Conservation (phyloP, 2,329 filamentous ascomycete genomes). For the Colletotrichum lindemuthianum region DNA sequence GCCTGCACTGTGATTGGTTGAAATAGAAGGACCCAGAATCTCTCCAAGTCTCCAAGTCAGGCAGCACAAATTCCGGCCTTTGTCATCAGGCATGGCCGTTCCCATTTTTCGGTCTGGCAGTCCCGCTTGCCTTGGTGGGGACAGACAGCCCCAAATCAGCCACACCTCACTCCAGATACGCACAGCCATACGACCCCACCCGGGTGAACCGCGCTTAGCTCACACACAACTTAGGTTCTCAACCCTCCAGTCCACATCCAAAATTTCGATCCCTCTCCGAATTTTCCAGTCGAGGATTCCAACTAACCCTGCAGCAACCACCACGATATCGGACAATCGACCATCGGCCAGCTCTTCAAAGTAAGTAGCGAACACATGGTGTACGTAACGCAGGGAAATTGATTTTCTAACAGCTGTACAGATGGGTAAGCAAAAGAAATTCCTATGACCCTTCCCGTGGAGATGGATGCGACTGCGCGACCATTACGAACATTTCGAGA, state of each 20-base stretch:
- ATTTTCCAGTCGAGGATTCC: constrained; percentile 18
- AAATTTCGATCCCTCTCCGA: background rate
- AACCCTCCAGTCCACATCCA: background rate
- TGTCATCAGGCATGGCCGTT: background rate
- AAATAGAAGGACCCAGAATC: background rate
- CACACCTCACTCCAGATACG: background rate
- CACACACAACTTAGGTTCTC: constrained; percentile 23
- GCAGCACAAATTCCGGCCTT: background rate
- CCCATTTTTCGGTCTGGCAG: background rate
- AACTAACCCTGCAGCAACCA: constrained; percentile 35
- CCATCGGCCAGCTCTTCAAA: constrained; percentile 38
- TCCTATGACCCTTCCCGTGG: constrained; percentile 17
- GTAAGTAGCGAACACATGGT: constrained; percentile 30
- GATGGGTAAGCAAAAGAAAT: constrained; percentile 67
- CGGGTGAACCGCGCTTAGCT: constrained; percentile 22
- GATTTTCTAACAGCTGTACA: constrained; percentile 53
- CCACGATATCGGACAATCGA: constrained; percentile 37
- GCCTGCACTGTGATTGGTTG: constrained; percentile 24
- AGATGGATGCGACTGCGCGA: constrained; percentile 19
- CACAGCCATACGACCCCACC: background rate
- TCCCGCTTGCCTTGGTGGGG: background rate
- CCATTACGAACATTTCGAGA: constrained; percentile 16
- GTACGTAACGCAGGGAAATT: constrained; percentile 4
- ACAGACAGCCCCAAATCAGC: constrained; percentile 2
- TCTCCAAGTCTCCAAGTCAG: background rate